Conservation (phyloP, 2,329 filamentous ascomycete species). For the Sphaerulina vaccinii region DNA sequence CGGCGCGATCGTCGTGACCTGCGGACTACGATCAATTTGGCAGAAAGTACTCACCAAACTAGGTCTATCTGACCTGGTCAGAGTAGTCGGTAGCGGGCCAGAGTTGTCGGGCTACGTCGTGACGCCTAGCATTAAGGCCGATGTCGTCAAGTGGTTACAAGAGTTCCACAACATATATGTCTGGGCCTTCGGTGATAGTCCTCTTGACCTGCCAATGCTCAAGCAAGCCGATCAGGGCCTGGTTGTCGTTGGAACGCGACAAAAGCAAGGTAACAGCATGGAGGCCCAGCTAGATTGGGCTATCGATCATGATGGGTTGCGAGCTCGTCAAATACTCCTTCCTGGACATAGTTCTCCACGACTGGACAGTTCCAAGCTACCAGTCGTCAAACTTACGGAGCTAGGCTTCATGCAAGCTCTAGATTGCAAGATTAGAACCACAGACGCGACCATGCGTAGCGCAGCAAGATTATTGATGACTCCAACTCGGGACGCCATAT, state of each 20-base stretch:
- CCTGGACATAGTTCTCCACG: not conserved
- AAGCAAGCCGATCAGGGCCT: slow-evolving; percentile 52
- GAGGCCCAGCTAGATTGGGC: slow-evolving; percentile 34
- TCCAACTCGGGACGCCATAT: slow-evolving; percentile 51
- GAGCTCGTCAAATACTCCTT: not conserved
- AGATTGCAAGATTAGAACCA: slow-evolving; percentile 32
- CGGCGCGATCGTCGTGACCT: slow-evolving; percentile 54
- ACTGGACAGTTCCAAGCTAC: not conserved
- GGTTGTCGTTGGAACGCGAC: slow-evolving; percentile 54
- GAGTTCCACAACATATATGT: slow-evolving; percentile 42
- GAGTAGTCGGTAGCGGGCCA: slow-evolving; percentile 55
- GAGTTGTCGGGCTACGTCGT: slow-evolving; percentile 52
- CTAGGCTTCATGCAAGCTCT: slow-evolving; percentile 27
- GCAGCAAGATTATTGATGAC: slow-evolving; percentile 51
- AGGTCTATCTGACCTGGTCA: slow-evolving; percentile 45
- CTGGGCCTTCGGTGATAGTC: slow-evolving; percentile 62
- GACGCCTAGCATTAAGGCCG: slow-evolving; percentile 51
- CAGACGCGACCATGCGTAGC: not conserved
- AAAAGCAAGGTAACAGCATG: slow-evolving; percentile 54
- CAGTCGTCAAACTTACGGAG: slow-evolving; percentile 37
- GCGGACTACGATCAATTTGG: slow-evolving; percentile 56
- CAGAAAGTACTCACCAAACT: slow-evolving; percentile 51
- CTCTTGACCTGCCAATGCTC: slow-evolving; percentile 60
- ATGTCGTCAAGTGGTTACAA: slow-evolving; percentile 46
- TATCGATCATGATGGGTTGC: not conserved